phyloP scores from a whole-genome alignment of 2,329 filamentous ascomycete genomes.

The Hymenoscyphus infarciens region DNA sequence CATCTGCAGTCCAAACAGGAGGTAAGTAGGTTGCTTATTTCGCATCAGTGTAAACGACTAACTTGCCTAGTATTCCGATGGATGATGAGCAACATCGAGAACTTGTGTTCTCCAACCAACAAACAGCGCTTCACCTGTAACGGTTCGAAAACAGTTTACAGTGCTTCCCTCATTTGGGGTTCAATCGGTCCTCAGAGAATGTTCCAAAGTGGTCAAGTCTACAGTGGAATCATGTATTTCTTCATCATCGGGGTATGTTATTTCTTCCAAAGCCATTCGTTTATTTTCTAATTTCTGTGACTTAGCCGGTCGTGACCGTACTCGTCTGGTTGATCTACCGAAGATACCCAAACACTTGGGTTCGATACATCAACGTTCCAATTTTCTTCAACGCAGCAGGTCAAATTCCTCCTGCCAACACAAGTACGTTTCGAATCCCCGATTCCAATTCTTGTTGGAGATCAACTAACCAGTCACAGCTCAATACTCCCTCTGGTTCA shows the following conservation, averaged over 20 bases:
- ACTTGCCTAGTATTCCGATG: slow-evolving; percentile 30
- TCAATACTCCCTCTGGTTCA: slow-evolving; percentile 67
- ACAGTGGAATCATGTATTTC: slow-evolving; percentile 64
- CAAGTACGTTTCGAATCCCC: slow-evolving; percentile 47
- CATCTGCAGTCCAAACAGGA: slow-evolving; percentile 35
- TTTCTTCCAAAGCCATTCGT: slow-evolving; percentile 58
- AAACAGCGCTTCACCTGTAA: slow-evolving; percentile 53
- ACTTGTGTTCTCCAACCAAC: slow-evolving; percentile 52
- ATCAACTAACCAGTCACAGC: slow-evolving; percentile 56
- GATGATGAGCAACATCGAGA: slow-evolving; percentile 55
- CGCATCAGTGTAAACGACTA: slow-evolving; percentile 12
- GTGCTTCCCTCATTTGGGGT: slow-evolving; percentile 68
- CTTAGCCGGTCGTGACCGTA: slow-evolving; percentile 48
- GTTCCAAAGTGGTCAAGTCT: slow-evolving; percentile 61
- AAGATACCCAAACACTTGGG: slow-evolving; percentile 55
- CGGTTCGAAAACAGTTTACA: slow-evolving; percentile 54
- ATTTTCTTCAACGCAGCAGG: slow-evolving; percentile 63
- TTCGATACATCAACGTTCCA: slow-evolving; percentile 64
- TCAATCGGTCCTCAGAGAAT: slow-evolving; percentile 67
- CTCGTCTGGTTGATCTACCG: slow-evolving; percentile 53
- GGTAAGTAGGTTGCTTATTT: slow-evolving; percentile 21
- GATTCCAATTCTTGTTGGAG: no score
- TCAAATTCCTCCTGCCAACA: slow-evolving; percentile 63
- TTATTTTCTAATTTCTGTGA: slow-evolving; percentile 35
- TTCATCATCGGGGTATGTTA: slow-evolving; percentile 59